These are phyloP conservation scores for Carpinus viminea DNA, from an alignment of 306 rosid genomes.

Conservation along the genomic window DNA sequence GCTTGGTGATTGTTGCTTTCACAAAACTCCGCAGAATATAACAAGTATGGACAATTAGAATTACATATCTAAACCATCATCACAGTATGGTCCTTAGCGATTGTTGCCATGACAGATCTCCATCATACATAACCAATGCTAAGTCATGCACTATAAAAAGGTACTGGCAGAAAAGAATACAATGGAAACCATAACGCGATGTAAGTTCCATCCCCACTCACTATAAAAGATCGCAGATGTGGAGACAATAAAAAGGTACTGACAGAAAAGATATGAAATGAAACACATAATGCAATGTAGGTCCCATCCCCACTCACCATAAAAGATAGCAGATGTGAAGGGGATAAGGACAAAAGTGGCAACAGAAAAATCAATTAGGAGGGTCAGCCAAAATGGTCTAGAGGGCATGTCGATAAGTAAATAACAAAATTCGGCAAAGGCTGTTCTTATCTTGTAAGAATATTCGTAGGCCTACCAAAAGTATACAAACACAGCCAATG, in stretches of 20 bases:
- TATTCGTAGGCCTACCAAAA: not conserved
- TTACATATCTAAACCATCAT: not conserved
- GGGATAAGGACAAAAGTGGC: not conserved
- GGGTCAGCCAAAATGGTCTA: not conserved
- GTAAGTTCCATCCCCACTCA: not conserved
- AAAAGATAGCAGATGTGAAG: not conserved
- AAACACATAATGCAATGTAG: too few relatives aligned
- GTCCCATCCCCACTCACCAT: not conserved
- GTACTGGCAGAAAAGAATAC: not conserved
- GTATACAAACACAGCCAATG: not conserved
- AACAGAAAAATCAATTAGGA: not conserved
- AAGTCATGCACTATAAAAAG: not conserved
- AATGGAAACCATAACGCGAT: not conserved
- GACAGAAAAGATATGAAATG: too few relatives aligned
- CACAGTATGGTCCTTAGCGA: not conserved
- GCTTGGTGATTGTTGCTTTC: constrained; percentile 2
- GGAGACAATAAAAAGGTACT: too few relatives aligned
- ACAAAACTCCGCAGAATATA: not conserved
- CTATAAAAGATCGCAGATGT: not conserved
- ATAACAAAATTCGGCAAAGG: not conserved
- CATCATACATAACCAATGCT: not conserved
- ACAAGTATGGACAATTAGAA: not conserved
- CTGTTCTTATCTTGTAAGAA: not conserved
- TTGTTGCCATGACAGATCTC: not conserved
- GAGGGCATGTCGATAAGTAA: not conserved